Evolutionary conservation across 805 yeast genomes (phyloP), one percentile per base, ranked within the genome.

Genomic region (Zygoascus tannicola): DNA sequence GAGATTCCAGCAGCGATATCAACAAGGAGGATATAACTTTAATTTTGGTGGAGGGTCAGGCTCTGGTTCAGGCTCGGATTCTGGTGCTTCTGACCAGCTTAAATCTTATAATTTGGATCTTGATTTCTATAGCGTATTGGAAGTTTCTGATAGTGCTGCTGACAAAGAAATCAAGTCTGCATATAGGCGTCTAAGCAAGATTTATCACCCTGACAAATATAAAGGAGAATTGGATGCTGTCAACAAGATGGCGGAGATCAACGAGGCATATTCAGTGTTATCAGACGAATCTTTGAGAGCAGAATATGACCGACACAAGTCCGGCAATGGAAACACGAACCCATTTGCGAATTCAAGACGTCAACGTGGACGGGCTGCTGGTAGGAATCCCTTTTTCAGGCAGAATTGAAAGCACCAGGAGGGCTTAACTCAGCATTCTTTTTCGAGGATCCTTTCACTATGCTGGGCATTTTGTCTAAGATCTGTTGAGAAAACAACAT

Each of bases 161-260:
- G 79, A 76, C 1, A 71, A 73, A 46, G 81, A 83, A 5, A 80
- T 90, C 49, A 85, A 81, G 55, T 81, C 77, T 60, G 94, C 94
- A 0, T 82, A 87, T 64, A 70, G 96, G 46, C 70, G 78, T 5
- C 74, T 80, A 56, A 81, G 92, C 30, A 80, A 81, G 56, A 78
- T 78, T 57, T 85, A 74, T 60, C 98, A 90, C 58, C 98, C 98
- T 0, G 98, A 90, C 63, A 92, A 90, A 60, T 80, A 84, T 58
- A 78, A 78, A 55, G 80, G 78, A 30, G 85, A 80, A 32, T 71
- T 75, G 22, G 85, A 79, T 26, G 74, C 81, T 46, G 81, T 82
- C 32, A 26, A 20, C 4, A 85, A 83, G 55, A 92, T 90, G 88
- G 86, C 94, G 39, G 88, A 81, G 44, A 84, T 90, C 50, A 92